Evolutionary conservation across 2,329 filamentous ascomycete genomes (phyloP).

Genomic region (Capronia coronata): DNA sequence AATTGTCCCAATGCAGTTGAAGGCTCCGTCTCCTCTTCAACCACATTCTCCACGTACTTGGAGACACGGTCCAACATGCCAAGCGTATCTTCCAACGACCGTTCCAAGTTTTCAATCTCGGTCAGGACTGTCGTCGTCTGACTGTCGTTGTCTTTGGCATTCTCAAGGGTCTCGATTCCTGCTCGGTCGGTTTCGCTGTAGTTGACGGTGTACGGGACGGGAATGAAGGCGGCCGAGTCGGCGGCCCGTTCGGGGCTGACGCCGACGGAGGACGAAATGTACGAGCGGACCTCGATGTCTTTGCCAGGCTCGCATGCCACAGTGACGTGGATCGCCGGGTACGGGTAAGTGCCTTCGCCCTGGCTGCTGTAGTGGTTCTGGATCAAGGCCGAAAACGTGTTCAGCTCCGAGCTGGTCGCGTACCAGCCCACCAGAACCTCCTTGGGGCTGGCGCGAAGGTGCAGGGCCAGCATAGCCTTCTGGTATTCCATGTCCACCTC

Average conservation of each 20-base stretch:
- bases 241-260: slow-evolving; percentile 91
- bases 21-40: slow-evolving; percentile 89
- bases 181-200: slow-evolving; percentile 74
- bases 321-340: slow-evolving; percentile 95
- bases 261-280: slow-evolving; percentile 91
- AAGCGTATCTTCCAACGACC: slow-evolving; percentile 78
- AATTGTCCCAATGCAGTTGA: slow-evolving; percentile 91
- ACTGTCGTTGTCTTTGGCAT: slow-evolving; percentile 71
- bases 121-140: slow-evolving; percentile 67
- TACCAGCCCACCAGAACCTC: slow-evolving; percentile 97
- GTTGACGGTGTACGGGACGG: slow-evolving; percentile 88
- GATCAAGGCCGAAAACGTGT: slow-evolving; percentile 96
- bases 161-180: slow-evolving; percentile 74
- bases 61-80: slow-evolving; percentile 85
- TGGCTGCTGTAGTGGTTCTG: slow-evolving; percentile 99
- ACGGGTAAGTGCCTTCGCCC: slow-evolving; percentile 92
- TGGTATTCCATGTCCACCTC: slow-evolving; percentile 99
- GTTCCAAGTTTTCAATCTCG: slow-evolving; percentile 83
- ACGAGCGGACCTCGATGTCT: slow-evolving; percentile 83
- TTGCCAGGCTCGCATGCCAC: slow-evolving; percentile 83
- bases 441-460: slow-evolving; percentile 87
- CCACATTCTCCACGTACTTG: slow-evolving; percentile 84
- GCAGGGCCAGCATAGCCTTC: slow-evolving; percentile 95
- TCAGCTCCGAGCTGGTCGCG: slow-evolving; percentile 91
- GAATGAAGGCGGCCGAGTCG: slow-evolving; percentile 95